Evolutionary conservation across 2,329 filamentous ascomycete genomes (phyloP).

Genomic region (Verticillium dahliae): DNA sequence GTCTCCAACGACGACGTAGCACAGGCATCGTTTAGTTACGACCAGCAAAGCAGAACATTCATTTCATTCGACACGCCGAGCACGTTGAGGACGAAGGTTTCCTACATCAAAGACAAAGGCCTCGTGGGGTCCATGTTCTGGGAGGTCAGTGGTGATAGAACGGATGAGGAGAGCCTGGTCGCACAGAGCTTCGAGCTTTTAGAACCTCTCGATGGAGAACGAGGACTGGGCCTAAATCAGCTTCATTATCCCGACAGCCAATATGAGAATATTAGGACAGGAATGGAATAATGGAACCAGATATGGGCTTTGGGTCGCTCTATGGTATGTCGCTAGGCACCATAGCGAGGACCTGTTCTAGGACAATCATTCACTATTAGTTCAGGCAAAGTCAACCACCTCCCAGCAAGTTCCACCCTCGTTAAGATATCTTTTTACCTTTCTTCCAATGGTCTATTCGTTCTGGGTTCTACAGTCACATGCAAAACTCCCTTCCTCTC

Average conservation of each 20-base stretch:
- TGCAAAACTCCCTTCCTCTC: not conserved
- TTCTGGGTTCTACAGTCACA: not conserved
- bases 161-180: slow-evolving; percentile 61
- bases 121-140: slow-evolving; percentile 97
- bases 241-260: slow-evolving; percentile 45
- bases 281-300: slow-evolving; percentile 7
- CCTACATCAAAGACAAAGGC: slow-evolving; percentile 58
- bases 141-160: slow-evolving; percentile 77
- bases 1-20: slow-evolving; percentile 58
- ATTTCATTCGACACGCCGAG: slow-evolving; percentile 72
- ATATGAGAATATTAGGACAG: slow-evolving; percentile 46
- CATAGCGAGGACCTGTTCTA: not conserved
- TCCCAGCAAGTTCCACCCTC: not conserved
- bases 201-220: slow-evolving; percentile 31
- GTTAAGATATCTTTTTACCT: not conserved
- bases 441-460: too few species aligned
- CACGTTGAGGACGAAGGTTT: slow-evolving; percentile 62
- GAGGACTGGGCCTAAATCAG: slow-evolving; percentile 42
- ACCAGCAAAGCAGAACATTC: slow-evolving; percentile 55
- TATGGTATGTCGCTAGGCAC: not conserved
- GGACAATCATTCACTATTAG: not conserved
- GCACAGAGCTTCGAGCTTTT: slow-evolving; percentile 32
- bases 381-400: not conserved
- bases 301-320: not conserved
- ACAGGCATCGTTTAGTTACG: slow-evolving; percentile 73